Evolutionary conservation across 164 flowering plant species (phyloP).

Genomic region (Taxillus chinensis): DNA sequence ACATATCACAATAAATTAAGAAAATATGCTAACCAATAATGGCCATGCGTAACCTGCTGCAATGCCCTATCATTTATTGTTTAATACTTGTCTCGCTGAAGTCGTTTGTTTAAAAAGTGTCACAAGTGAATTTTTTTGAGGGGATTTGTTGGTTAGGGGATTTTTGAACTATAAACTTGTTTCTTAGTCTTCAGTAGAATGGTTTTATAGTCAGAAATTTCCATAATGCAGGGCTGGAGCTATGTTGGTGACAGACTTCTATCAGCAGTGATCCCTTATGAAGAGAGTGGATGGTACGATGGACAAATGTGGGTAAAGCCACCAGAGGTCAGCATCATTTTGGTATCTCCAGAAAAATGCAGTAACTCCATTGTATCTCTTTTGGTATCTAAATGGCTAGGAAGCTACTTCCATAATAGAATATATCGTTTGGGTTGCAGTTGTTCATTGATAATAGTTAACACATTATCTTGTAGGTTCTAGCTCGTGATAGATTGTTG

Average conservation of each 20-base stretch:
- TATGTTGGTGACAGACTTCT: conserved; percentile 92
- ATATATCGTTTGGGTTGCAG: not conserved
- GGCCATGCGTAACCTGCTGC: too few relatives aligned
- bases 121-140: too few relatives aligned
- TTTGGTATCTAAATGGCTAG: not conserved
- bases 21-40: too few relatives aligned
- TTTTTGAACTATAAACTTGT: too few relatives aligned
- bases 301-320: conserved; percentile 99
- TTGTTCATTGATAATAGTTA: conserved; percentile 1
- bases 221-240: conserved; percentile 75
- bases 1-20: too few relatives aligned
- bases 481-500: conserved; percentile 91
- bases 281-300: conserved; percentile 97
- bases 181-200: too few relatives aligned
- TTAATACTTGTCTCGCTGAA: too few relatives aligned
- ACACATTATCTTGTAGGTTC: conserved; percentile 31
- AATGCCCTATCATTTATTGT: too few relatives aligned
- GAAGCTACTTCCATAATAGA: not conserved
- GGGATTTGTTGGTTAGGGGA: too few relatives aligned
- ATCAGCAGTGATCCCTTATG: conserved; percentile 93
- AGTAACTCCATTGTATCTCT: too few relatives aligned
- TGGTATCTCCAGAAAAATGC: not conserved
- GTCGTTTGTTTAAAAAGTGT: too few relatives aligned
- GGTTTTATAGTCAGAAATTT: not conserved
- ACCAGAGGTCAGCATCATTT: conserved; percentile 62